These are phyloP conservation scores for Sarocladium strictum DNA, from an alignment of 2,329 filamentous ascomycete species.

Conservation along the genomic window DNA sequence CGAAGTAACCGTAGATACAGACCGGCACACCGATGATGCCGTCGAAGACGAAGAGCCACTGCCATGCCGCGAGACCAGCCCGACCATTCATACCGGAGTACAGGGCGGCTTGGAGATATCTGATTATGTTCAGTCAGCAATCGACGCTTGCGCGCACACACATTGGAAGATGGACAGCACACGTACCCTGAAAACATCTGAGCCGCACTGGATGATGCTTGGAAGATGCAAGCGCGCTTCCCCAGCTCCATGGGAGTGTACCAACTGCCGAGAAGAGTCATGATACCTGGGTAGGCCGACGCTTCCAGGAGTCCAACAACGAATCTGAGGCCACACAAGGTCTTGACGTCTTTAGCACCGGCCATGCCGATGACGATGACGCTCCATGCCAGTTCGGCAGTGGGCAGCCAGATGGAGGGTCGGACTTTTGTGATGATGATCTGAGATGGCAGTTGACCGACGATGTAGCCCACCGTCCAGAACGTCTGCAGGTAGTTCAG, in stretches of 20 bases:
- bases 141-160: no score
- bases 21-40: conserved; percentile 27
- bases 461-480: conserved; percentile 53
- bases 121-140: background rate
- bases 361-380: conserved; percentile 29
- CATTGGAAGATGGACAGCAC: no score
- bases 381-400: conserved; percentile 23
- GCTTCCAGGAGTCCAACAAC: conserved; percentile 31
- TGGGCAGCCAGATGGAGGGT: conserved; percentile 30
- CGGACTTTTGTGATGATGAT: conserved; percentile 30
- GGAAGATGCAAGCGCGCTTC: conserved; percentile 34
- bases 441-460: conserved; percentile 33
- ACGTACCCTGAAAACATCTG: conserved; percentile 33
- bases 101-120: conserved; percentile 34
- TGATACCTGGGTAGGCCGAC: conserved; percentile 28
- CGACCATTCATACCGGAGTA: conserved; percentile 32
- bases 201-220: conserved; percentile 28
- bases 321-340: conserved; percentile 31
- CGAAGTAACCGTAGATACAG: conserved; percentile 24
- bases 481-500: conserved; percentile 44
- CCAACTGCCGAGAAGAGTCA: conserved; percentile 33
- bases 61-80: conserved; percentile 33
- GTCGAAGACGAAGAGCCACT: conserved; percentile 42
- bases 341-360: conserved; percentile 26
- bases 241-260: conserved; percentile 34